phyloP scores from a whole-genome alignment of 352 stramenopile species.

The Stephanocyclus meneghinianus region DNA sequence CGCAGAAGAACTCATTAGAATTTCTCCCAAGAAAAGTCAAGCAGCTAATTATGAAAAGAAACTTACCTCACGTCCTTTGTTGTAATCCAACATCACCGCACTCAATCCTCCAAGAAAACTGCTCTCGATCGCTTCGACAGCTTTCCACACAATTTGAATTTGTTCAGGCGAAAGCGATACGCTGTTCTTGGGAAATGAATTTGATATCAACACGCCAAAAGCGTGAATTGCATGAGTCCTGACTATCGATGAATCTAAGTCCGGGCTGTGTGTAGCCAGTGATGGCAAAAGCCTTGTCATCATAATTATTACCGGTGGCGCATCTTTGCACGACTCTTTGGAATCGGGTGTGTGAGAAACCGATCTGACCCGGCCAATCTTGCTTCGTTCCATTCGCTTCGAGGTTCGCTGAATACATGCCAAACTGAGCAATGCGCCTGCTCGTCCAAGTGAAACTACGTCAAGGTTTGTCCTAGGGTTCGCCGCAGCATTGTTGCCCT shows the following conservation, averaged over 20 bases:
- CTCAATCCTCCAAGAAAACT: constrained; percentile 76
- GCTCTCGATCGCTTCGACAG: constrained; percentile 71
- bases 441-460: constrained; percentile 60
- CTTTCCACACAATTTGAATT: constrained; percentile 75
- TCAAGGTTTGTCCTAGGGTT: constrained; percentile 49
- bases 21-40: neutral
- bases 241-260: constrained; percentile 59
- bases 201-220: constrained; percentile 74
- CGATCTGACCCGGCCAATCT: constrained; percentile 53
- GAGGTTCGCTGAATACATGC: constrained; percentile 78
- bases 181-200: constrained; percentile 53
- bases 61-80: constrained; percentile 58
- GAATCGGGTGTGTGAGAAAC: constrained; percentile 33
- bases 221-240: constrained; percentile 63
- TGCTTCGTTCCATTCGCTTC: constrained; percentile 51
- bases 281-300: constrained; percentile 79
- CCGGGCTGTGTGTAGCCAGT: constrained; percentile 54
- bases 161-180: constrained; percentile 47
- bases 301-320: constrained; percentile 76
- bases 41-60: neutral
- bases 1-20: no score
- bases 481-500: constrained; percentile 52
- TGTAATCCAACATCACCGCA: constrained; percentile 64
- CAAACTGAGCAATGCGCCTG: constrained; percentile 73
- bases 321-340: constrained; percentile 38